Percentiles rank a stretch among this genome's conserved stretches.
Evolutionary conservation across 2,329 filamentous ascomycete genomes (phyloP).

Genomic region (Rutstroemia sydowiana): DNA sequence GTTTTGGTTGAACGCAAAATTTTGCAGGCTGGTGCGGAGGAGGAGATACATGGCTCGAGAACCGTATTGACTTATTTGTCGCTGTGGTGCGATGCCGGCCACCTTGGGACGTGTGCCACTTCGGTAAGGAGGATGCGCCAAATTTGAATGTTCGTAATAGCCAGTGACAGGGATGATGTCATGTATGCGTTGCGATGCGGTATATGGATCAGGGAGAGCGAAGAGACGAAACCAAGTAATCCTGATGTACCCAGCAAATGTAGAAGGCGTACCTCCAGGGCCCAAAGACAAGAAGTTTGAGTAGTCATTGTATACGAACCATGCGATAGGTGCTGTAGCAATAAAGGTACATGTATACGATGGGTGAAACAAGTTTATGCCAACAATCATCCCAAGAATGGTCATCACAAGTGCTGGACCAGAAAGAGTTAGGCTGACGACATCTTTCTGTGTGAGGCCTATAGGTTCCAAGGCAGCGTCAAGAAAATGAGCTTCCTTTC

Average conservation of each 20-base stretch:
- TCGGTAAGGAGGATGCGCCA: conserved; percentile 57
- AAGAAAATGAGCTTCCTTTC: conserved; percentile 10
- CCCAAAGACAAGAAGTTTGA: conserved; percentile 68
- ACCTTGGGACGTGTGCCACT: conserved; percentile 58
- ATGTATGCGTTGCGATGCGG: conserved; percentile 45
- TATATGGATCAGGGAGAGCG: conserved; percentile 63
- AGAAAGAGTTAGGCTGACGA: conserved; percentile 25
- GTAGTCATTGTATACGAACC: conserved; percentile 61
- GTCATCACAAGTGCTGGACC: conserved; percentile 36
- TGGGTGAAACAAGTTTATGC: conserved; percentile 45
- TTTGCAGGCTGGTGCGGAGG: conserved; percentile 46
- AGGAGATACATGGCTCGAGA: conserved; percentile 45
- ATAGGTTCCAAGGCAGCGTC: conserved; percentile 17
- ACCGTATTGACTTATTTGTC: conserved; percentile 65
- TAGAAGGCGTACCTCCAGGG: conserved; percentile 72
- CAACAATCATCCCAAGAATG: conserved; percentile 43
- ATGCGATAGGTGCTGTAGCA: conserved; percentile 39
- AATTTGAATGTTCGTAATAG: conserved; percentile 43
- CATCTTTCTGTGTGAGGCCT: conserved; percentile 21
- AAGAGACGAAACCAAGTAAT: conserved; percentile 68
- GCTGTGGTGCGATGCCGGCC: conserved; percentile 72
- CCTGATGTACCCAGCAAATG: conserved; percentile 62
- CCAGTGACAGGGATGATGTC: conserved; percentile 47
- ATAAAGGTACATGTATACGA: conserved; percentile 44
- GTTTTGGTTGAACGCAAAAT: conserved; percentile 40